Conservation (phyloP, 176 grass and related monocot species). For the Juncus inflexus region DNA sequence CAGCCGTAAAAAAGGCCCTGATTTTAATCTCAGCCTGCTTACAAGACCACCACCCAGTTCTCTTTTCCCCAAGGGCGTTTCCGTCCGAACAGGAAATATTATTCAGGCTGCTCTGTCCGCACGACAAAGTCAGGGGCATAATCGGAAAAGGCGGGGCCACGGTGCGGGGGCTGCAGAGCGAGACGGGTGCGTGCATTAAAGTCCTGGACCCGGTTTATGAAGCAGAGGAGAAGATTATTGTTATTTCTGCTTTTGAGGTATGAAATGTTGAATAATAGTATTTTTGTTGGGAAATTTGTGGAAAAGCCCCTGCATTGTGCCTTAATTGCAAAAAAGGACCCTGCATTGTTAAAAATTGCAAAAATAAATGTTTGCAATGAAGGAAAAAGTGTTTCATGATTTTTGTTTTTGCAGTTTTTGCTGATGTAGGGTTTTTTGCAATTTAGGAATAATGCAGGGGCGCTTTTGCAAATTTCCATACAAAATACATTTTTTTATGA, state of each 20-base stretch:
- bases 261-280: neutral
- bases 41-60: conserved; percentile 32
- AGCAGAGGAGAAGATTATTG: conserved; percentile 49
- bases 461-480: neutral
- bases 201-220: conserved; percentile 54
- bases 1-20: conserved; percentile 64
- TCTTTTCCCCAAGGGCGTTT: conserved; percentile 54
- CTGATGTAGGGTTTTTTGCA: too few species aligned
- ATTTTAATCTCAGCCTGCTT: conserved; percentile 52
- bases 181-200: conserved; percentile 78
- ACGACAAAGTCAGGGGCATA: conserved; percentile 65
- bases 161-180: conserved; percentile 63
- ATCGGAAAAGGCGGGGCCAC: conserved; percentile 71
- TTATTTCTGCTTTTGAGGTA: conserved; percentile 65
- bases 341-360: too few species aligned
- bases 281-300: too few species aligned
- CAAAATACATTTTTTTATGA: too few species aligned
- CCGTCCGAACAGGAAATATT: conserved; percentile 56
- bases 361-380: too few species aligned
- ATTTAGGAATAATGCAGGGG: neutral
- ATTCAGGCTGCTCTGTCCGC: conserved; percentile 69
- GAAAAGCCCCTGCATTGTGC: too few species aligned
- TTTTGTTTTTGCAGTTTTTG: too few species aligned
- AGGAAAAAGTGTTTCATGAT: too few species aligned
- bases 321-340: too few species aligned